Evolutionary conservation across 1,284 basidiomycete species (phyloP), one percentile per base, ranked within the genome.

Genomic region (Meira miltonrushii): DNA sequence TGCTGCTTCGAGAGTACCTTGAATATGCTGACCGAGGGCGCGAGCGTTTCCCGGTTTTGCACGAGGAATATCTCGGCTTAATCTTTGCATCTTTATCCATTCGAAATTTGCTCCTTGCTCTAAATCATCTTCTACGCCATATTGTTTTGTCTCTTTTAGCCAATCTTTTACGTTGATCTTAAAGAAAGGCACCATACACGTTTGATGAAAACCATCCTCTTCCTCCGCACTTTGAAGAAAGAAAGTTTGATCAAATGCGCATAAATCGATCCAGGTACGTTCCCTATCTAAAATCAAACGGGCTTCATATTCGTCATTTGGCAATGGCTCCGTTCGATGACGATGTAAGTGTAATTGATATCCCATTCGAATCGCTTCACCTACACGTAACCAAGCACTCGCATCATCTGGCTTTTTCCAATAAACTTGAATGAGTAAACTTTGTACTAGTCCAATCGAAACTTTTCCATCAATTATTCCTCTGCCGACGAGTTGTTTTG

Each of bases 341-440:
- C 23, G 17, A 25, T 44, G 43, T 25, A 44, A 25, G 43, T 44
- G 43, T 25, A 44, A 25, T 44, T 44, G 43, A 25, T 44, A 44
- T 4, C 43, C 43, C 43, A 44, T 44, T 17, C 43, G 43, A 44
- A 44, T 44, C 17, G 43, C 43, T 44, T 44, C 43, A 9, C 43
- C 43, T 4, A 44, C 43, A 17, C 43, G 17, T 25, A 44, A 9
- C 43, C 43, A 44, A 17, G 43, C 43, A 25, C 43, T 44, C 9
- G 43, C 17, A 25, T 44, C 43, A 25, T 44, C 43, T 44, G 43
- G 43, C 43, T 44, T 25, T 44, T 44, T 44, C 43, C 43, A 44
- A 9, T 44, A 44, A 4, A 44, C 43, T 44, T 44, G 43, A 44
- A 44, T 44, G 9, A 44, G 43, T 17, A 44, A 17, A 25, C 17